A percentile compares a stretch with the other conserved stretches of the same genome.
Evolutionary conservation across 2,329 filamentous ascomycete species (phyloP).

Genomic region (Penicillium sp.): DNA sequence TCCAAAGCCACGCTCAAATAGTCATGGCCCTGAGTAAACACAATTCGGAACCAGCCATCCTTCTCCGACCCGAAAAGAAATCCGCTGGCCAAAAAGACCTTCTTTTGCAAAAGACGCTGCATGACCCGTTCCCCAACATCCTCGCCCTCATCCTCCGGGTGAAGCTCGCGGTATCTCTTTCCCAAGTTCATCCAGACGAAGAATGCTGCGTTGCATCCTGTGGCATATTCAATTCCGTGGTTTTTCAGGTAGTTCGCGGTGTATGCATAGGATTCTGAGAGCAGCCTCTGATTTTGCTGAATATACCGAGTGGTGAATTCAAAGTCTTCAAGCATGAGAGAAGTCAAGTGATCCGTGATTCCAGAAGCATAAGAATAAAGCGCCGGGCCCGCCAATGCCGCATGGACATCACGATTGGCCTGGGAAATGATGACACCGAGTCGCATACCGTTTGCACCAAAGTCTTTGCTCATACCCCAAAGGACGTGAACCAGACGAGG

Average conservation of each 20-base stretch:
- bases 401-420: slow-evolving; percentile 42
- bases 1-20: slow-evolving; percentile 36
- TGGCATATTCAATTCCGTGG: slow-evolving; percentile 49
- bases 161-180: slow-evolving; percentile 29
- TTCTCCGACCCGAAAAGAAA: slow-evolving; percentile 40
- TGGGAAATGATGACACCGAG: slow-evolving; percentile 54
- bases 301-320: slow-evolving; percentile 49
- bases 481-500: slow-evolving; percentile 53
- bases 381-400: slow-evolving; percentile 40
- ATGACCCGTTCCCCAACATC: slow-evolving; percentile 32
- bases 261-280: slow-evolving; percentile 45
- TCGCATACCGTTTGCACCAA: slow-evolving; percentile 58
- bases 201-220: slow-evolving; percentile 56
- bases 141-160: slow-evolving; percentile 16
- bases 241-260: slow-evolving; percentile 40
- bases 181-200: slow-evolving; percentile 57
- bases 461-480: slow-evolving; percentile 52
- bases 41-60: slow-evolving; percentile 47
- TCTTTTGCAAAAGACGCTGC: slow-evolving; percentile 38
- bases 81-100: slow-evolving; percentile 40
- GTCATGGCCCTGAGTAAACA: slow-evolving; percentile 38
- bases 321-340: slow-evolving; percentile 48
- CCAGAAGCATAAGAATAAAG: slow-evolving; percentile 53
- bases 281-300: slow-evolving; percentile 42
- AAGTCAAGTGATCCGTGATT: slow-evolving; percentile 39